A percentile compares a stretch with the other conserved stretches of the same genome.
Evolutionary conservation across 305 asterid species (phyloP).

Genomic region (Caryopteris hybrid): DNA sequence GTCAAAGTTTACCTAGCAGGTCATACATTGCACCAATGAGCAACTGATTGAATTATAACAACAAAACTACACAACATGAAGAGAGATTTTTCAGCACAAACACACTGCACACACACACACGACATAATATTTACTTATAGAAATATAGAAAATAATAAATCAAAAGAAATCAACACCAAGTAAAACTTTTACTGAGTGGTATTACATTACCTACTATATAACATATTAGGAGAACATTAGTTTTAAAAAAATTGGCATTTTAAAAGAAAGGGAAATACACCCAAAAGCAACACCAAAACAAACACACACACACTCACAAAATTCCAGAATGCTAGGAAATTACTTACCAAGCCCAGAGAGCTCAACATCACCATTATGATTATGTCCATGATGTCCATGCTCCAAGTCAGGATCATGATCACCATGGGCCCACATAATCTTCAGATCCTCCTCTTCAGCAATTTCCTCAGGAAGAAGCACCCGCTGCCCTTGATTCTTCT

Average conservation of each 20-base stretch:
- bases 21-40: not conserved
- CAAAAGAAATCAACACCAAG: not conserved
- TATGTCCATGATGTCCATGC: constrained; percentile 16
- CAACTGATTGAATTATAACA: not conserved
- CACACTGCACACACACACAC: not conserved
- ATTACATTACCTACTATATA: not conserved
- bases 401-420: constrained; percentile 26
- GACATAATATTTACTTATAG: too few species aligned
- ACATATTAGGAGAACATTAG: not conserved
- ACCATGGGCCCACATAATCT: constrained; percentile 53
- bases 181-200: not conserved
- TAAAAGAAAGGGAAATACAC: too few species aligned
- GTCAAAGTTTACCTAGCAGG: not conserved
- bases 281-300: not conserved
- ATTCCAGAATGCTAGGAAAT: not conserved
- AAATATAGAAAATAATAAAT: not conserved
- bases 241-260: not conserved
- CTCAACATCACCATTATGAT: constrained; percentile 30
- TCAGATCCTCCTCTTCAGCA: constrained; percentile 94
- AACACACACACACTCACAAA: not conserved
- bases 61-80: not conserved
- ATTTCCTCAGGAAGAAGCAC: constrained; percentile 76
- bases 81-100: not conserved
- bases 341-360: constrained; percentile 73
- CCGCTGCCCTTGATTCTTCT: constrained; percentile 23